Conservation (phyloP, 768 basidiomycete species). For the Suillus fuscotomentosus region DNA sequence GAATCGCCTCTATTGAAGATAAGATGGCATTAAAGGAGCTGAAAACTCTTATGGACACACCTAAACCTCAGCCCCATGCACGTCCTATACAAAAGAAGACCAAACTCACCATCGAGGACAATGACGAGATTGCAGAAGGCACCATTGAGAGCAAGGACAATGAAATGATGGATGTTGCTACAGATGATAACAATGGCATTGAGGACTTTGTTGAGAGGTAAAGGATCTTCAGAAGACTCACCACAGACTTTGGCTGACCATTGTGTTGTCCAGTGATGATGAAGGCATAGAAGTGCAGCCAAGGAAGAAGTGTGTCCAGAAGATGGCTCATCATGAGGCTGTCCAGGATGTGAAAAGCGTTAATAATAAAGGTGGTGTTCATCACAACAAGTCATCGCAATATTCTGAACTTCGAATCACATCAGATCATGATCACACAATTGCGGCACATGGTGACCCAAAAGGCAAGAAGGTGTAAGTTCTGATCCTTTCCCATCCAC, state of each 20-base stretch:
- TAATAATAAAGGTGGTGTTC: background rate
- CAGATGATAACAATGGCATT: background rate
- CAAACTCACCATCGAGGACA: background rate
- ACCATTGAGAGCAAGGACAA: background rate
- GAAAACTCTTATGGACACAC: background rate
- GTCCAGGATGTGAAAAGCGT: background rate
- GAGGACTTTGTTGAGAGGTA: background rate
- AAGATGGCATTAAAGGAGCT: background rate
- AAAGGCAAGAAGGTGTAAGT: background rate
- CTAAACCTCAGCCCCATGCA: background rate
- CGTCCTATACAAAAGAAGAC: background rate
- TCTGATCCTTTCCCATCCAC: background rate
- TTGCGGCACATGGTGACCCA: background rate
- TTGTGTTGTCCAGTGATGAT: background rate
- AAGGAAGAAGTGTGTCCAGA: background rate
- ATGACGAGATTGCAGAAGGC: background rate
- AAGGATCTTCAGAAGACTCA: background rate
- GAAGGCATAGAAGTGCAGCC: background rate
- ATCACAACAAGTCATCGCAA: too few relatives aligned
- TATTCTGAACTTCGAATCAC: too few relatives aligned
- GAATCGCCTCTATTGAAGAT: background rate
- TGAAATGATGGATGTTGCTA: background rate
- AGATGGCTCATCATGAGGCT: background rate
- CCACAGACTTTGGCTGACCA: background rate
- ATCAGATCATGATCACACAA: background rate